Conservation (phyloP, 2,329 filamentous ascomycete species). For the Dothiorella sarmentorum region DNA sequence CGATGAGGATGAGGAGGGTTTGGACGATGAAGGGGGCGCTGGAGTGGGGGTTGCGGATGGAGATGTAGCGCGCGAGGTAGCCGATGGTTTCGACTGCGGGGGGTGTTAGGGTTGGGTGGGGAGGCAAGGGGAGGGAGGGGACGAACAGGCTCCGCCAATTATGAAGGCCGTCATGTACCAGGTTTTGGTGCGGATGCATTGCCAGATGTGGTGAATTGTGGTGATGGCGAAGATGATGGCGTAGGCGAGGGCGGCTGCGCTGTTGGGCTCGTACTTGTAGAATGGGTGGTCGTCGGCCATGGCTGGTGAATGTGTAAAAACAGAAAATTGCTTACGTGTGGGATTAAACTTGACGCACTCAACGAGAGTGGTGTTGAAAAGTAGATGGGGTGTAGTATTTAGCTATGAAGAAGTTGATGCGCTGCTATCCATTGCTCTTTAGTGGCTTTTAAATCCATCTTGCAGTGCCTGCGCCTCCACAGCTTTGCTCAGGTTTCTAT, state of each 20-base stretch:
- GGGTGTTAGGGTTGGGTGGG: too few species aligned
- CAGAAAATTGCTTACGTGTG: neutral
- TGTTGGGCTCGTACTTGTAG: conserved; percentile 32
- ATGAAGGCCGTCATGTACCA: neutral
- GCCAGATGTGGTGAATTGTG: neutral
- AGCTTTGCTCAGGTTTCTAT: neutral
- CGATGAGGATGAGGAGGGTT: too few species aligned
- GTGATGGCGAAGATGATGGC: neutral
- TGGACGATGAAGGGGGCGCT: too few species aligned
- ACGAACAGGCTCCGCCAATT: too few species aligned
- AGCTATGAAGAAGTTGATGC: neutral
- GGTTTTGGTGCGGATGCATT: neutral
- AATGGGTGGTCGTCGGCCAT: conserved; percentile 20
- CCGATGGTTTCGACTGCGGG: too few species aligned
- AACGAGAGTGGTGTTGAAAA: neutral
- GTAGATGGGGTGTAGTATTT: too few species aligned
- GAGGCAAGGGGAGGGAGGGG: too few species aligned
- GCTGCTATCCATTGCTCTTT: neutral
- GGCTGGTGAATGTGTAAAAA: neutral
- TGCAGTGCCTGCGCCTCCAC: neutral
- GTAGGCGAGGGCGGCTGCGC: conserved; percentile 19
- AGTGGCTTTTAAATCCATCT: neutral
- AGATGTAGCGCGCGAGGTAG: too few species aligned
- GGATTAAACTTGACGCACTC: too few species aligned
- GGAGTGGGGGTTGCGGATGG: too few species aligned